Evolutionary conservation across 148 eudicot species (phyloP), one percentile per base, ranked within the genome.

Genomic region (Camellia japonica): DNA sequence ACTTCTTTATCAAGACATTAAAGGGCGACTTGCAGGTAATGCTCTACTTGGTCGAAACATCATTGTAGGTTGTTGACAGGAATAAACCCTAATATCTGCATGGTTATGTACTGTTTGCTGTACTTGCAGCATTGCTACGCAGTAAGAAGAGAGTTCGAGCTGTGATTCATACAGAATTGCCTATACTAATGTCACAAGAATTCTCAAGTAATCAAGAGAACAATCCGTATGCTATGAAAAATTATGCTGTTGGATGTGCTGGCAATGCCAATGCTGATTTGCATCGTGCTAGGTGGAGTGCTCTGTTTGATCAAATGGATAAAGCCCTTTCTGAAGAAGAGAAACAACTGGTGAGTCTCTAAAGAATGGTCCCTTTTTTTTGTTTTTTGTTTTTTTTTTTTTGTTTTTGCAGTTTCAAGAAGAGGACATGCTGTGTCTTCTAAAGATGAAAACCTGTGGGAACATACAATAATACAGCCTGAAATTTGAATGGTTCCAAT

Each of bases 1-100:
- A 72, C 95, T 96, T 88, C 85, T 94, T 71, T 88, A 80, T 78
- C 97, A 89, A 86, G 99, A 96, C 84, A 92, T 94, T 56, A 90
- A 83, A 77, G 95, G 95, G 12, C 97, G 98, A 78, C 93, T 96
- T 80, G 85, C 90, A 20, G 97, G 99, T 92, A 84, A 73, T 61
- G 41, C 80, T 68, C 30, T 56, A 59, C 73, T 79, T 59, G 14
- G 44, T 9, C 4, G 43, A 72, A 69, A 52, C 62, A 42, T 10
- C 19, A 42, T 19, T 56, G 9, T 23, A 41, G 63, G 19, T 56
- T 15, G 38, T 41, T 4, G 15, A 3, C 14, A 6, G 74, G 77
- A 58, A 41, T 30, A 42, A 15, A 11, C 7, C 49, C 65, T 38
- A 38, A 74, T 41, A 16, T 38, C 4, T 3, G 77, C 68, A 64